Percentiles rank a stretch among this genome's conserved stretches.
phyloP scores from a whole-genome alignment of 116 monocot genomes.

The Trichopus zeylanicus region DNA sequence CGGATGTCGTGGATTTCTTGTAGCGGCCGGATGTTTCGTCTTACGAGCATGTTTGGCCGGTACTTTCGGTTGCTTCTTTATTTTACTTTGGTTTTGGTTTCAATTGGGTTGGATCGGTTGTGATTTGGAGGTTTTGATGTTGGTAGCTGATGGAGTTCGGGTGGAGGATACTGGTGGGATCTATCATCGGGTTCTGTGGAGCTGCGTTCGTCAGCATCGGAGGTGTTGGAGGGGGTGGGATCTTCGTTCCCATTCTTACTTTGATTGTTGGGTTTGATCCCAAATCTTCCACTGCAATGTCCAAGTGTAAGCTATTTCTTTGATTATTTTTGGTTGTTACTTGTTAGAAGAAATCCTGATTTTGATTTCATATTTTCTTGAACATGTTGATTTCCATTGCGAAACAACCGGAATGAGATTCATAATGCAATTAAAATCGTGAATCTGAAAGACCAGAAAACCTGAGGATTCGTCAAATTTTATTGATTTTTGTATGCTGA shows the following conservation, averaged over 20 bases:
- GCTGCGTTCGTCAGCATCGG: conserved; percentile 68
- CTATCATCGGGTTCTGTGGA: conserved; percentile 48
- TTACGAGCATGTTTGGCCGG: conserved; percentile 73
- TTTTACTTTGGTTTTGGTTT: not conserved
- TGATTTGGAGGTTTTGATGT: not conserved
- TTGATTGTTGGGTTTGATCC: conserved; percentile 62
- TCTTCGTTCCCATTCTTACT: conserved; percentile 71
- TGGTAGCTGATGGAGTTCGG: conserved; percentile 38
- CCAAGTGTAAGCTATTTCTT: conserved; percentile 43
- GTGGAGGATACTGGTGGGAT: conserved; percentile 45
- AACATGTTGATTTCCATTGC: not conserved
- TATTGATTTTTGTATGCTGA: too few species aligned
- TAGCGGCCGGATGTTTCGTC: conserved; percentile 32
- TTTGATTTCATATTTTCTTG: not conserved
- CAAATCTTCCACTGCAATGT: conserved; percentile 57
- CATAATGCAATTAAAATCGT: too few species aligned
- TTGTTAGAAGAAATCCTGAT: not conserved
- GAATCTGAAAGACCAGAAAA: too few species aligned
- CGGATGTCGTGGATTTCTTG: conserved; percentile 15
- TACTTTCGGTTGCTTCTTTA: not conserved
- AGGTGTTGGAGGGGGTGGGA: conserved; percentile 67
- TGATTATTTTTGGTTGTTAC: not conserved
- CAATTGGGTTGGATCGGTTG: not conserved
- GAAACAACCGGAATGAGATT: too few species aligned
- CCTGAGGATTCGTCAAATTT: too few species aligned